Evolutionary conservation across 306 rosid genomes (phyloP), one percentile per base, ranked within the genome.

Genomic region (Acacia melanoxylon): DNA sequence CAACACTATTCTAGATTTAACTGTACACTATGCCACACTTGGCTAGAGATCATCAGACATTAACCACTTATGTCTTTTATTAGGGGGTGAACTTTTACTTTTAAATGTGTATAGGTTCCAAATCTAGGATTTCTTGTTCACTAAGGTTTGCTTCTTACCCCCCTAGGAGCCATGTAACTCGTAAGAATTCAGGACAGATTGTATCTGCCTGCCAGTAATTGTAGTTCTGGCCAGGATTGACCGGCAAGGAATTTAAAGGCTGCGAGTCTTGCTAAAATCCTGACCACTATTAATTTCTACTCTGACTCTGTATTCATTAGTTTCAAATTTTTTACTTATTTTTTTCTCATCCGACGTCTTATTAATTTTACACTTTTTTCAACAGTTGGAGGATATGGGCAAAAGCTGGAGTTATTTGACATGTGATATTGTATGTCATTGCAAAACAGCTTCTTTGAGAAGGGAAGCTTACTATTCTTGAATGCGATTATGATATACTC

Each of bases 11-110:
- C 84, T 91, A 91, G 94, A 87, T 89, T 92, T 91, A 92, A 93
- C 97, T 90, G 98, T 92, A 93, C 90, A 92, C 96, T 85, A 78
- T 87, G 93, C 78, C 88, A 81, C 92, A 80, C 86, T 80, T 80
- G 92, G 94, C 84, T 84, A 88, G 89, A 85, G 85, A 83, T 91
- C 89, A 85, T 56, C 80, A 78, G 88, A 84, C 88, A 84, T 87
- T 86, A 86, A 85, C 90, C 86, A 82, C 86, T 56, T 80, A 85
- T 84, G 85, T 82, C 89, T 91, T 84, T 58, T n/a, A 58, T 58
- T 85, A 91, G 91, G 81, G 89, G 89, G 83, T 89, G 88, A 73
- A 76, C 59, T 85, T 86, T 85, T 86, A 86, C 80, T 56, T 85
- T 81, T 83, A 83, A 83, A 76, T 74, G 88, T 87, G 77, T 73